A percentile compares a stretch with the other conserved stretches of the same genome.
Conservation (phyloP, 768 basidiomycete species). For the Hericium erinaceus region DNA sequence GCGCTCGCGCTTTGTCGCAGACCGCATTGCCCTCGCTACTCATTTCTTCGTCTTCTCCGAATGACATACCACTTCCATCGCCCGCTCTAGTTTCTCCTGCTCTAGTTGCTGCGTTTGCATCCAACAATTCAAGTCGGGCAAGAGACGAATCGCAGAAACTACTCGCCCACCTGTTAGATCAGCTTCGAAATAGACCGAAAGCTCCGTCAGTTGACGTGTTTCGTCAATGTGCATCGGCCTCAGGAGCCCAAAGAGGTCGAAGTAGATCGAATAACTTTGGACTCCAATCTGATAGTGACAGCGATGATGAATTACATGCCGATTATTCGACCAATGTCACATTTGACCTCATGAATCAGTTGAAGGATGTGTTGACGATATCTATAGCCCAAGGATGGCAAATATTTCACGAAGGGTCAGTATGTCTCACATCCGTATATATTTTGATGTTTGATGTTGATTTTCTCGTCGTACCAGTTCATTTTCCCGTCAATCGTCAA, state of each 20-base stretch:
- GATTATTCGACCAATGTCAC: constrained; percentile 58
- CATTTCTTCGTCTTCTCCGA: constrained; percentile 18
- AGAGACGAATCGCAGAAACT: constrained; percentile 62
- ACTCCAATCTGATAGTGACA: constrained; percentile 31
- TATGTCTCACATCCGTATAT: background rate
- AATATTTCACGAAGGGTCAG: constrained; percentile 8
- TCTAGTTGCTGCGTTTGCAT: constrained; percentile 10
- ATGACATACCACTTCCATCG: constrained; percentile 19
- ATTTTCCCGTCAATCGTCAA: background rate
- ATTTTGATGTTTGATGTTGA: background rate
- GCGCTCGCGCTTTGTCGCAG: constrained; percentile 20
- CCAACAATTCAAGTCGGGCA: constrained; percentile 29
- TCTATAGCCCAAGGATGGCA: constrained; percentile 8
- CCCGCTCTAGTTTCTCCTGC: background rate
- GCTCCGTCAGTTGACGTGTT: constrained; percentile 43
- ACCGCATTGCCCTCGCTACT: constrained; percentile 19
- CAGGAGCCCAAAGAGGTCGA: too few relatives aligned
- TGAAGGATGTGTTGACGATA: constrained; percentile 43
- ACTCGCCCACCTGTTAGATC: constrained; percentile 51
- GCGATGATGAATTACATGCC: constrained; percentile 26
- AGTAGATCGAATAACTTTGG: background rate
- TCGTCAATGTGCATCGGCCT: too few relatives aligned
- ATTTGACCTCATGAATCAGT: constrained; percentile 51
- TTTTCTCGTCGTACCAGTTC: background rate
- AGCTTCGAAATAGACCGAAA: constrained; percentile 47